Percentiles rank a stretch among this genome's conserved stretches.
phyloP scores from a whole-genome alignment of 2,329 filamentous ascomycete genomes.

The Magnaporthiopsis incrustans region DNA sequence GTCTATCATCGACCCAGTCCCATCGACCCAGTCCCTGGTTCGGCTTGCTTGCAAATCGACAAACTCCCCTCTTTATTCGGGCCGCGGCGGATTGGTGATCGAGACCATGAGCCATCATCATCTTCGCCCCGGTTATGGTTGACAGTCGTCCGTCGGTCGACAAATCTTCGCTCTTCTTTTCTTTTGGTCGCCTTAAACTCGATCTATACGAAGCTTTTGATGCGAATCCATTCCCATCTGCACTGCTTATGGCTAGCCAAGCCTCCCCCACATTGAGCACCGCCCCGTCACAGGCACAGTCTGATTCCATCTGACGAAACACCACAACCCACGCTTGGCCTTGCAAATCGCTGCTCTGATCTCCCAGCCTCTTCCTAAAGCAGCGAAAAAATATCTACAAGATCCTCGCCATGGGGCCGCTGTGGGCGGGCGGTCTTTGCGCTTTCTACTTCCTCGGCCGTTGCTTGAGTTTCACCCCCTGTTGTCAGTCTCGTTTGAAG shows the following conservation, averaged over 20 bases:
- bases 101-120: no score
- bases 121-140: no score
- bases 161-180: no score
- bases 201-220: no score
- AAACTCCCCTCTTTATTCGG: background rate
- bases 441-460: background rate
- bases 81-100: no score
- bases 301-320: background rate
- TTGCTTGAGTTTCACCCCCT: background rate
- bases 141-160: no score
- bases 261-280: background rate
- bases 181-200: no score
- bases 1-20: no score
- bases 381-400: background rate
- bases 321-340: background rate
- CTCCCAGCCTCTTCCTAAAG: background rate
- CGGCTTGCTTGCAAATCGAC: background rate
- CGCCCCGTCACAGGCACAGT: background rate
- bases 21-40: background rate
- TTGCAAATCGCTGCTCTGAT: background rate
- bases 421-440: background rate
- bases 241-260: background rate
- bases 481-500: background rate
- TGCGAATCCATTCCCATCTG: no score
- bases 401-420: background rate